Base-by-base conservation (phyloP, 2,329 filamentous ascomycete genomes). In the Penicillium sp. region DNA sequence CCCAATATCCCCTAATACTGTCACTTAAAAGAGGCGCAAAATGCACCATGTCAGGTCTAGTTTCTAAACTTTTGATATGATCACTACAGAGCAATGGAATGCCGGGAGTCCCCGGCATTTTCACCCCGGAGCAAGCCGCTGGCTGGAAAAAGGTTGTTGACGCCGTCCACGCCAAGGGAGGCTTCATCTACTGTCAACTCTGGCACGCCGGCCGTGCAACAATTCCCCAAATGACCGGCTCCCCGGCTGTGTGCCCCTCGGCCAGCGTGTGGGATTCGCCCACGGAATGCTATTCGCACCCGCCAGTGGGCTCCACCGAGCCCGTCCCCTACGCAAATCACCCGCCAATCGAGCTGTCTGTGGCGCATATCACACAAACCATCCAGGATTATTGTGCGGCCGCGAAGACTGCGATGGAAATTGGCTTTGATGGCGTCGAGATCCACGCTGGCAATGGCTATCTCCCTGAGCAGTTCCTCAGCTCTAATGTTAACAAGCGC, bases 381-480 rank as follows among this genome's bases (percentile, higher is more conserved):
- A 78, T 81, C 35, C 62, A 66, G 0, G 79, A 82, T 62, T 83
- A 79, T 63, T 79, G 76, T 55, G 59, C 62, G 3, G 79, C 80
- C 1, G 81, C 81, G 1, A 73, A 74, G 61, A 82, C 71, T 66
- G 85, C 85, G 0, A 78, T 88, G 28, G 79, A 82, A 48, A 80
- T 79, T 54, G 84, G 84, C 0, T 86, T 84, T 45, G 82, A 84
- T 60, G 82, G 81, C 1, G 78, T 84, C 2, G 82, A 84, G 62
- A 69, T 84, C 14, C 82, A 84, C 61, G 73, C 70, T 2, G 79
- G 71, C 4, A 83, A 84, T 59, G 82, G 81, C 1, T 84, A 84
- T 57, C 73, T 85, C 3, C 75, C 81, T 0, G 82, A 85, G 61
- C 82, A 84, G 60, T 84, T 84, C 66, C 67, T 81, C 4, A 80